Conservation (phyloP, 225 moss, liverwort and hornwort genomes). For the Neckera pumila region DNA sequence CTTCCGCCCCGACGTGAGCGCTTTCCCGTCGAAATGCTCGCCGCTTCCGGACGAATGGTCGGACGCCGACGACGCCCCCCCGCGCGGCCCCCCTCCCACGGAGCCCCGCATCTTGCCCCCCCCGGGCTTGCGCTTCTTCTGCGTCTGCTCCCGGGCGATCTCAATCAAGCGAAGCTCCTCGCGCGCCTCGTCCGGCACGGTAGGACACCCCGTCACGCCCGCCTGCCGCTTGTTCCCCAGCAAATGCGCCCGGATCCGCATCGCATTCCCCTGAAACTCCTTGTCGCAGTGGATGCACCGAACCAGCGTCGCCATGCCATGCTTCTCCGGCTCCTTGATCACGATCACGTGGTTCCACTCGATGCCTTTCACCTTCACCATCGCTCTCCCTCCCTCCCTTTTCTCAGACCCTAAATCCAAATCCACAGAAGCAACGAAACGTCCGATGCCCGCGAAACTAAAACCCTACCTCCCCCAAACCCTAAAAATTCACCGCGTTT, state of each 20-base stretch:
- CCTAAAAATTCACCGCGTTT: not conserved
- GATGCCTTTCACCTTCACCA: conserved; percentile 62
- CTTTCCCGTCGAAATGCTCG: conserved; percentile 37
- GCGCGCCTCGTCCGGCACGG: conserved; percentile 45
- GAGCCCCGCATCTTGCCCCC: not conserved
- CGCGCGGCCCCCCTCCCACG: not conserved
- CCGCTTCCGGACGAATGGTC: conserved; percentile 42
- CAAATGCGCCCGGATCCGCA: conserved; percentile 55
- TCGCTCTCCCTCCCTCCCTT: not conserved
- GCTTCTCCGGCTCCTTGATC: conserved; percentile 55
- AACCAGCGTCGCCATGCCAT: conserved; percentile 57
- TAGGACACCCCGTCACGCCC: conserved; percentile 45
- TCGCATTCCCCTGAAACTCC: conserved; percentile 60
- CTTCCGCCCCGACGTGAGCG: conserved; percentile 9
- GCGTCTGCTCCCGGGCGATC: conserved; percentile 30
- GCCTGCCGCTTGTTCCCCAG: conserved; percentile 57
- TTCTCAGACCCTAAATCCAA: not conserved
- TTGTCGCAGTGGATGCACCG: conserved; percentile 45
- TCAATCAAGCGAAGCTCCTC: conserved; percentile 48
- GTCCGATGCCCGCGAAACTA: not conserved
- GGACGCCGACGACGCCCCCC: conserved; percentile 24
- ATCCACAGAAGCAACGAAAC: not conserved
- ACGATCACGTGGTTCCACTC: conserved; percentile 55
- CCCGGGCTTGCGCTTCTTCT: conserved; percentile 39
- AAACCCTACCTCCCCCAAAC: not conserved